Base-by-base conservation (phyloP, 2,329 filamentous ascomycete genomes). In the Paradendryphiella salina region DNA sequence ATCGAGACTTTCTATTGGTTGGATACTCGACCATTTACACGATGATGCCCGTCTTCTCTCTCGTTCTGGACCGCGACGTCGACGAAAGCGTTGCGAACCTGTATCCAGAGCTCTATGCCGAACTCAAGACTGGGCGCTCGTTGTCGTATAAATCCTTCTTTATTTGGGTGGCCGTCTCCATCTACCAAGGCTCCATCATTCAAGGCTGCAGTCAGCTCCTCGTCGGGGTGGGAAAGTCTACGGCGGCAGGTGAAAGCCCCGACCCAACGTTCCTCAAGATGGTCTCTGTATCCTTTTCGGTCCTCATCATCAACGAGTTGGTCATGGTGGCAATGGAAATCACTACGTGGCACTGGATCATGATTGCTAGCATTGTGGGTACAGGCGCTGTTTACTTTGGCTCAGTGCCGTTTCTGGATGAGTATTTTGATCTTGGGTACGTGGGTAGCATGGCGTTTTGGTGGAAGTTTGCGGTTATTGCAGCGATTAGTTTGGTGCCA, bases 11-110 rank as follows among this genome's bases (percentile, higher is more conserved):
- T 92, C 83, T 99, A 11, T 84, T 99, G 58, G 94, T 99, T 10
- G 94, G 94, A 39, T 99, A 99, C 69, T 91, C 92, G 0, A 99
- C 94, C 0, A 81, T 96, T 4, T 99, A 99, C 76, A 99, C 94
- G 13, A 96, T 95, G 72, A 82, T 85, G 13, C 94, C 94, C 0
- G 94, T 99, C 28, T 88, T 99, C 69, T 95, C 89, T 0, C 85
- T 99, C 5, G 92, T 97, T 1, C 83, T 99, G 1, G 94, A 99
- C 76, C 88, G 88, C 67, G 94, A 99, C 65, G 93, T 99, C 4
- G 92, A 97, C 67, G 93, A 97, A 75, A 85, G 88, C 44, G 82
- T 99, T 4, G 92, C 94, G 15, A 96, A 94, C 61, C 81, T 99
- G 4, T 99, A 99, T 71, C 95, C 94, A 0, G 94, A 99, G 67